A percentile compares a stretch with the other conserved stretches of the same genome.
Conservation (phyloP, 192 early-diverging fungal genomes). For the Cladochytrium replicatum region DNA sequence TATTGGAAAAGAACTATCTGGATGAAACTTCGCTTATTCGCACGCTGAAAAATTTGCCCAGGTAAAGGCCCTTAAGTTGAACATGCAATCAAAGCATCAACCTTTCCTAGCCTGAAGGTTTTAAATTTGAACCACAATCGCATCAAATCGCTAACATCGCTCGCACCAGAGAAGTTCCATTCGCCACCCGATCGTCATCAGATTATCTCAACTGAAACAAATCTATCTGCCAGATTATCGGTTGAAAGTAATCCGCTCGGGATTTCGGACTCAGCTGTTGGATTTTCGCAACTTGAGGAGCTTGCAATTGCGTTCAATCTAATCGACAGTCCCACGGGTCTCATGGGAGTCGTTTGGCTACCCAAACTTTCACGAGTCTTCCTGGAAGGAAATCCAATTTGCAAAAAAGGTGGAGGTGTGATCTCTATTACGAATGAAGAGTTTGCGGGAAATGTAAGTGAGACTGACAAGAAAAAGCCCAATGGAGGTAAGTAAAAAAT, state of each 20-base stretch:
- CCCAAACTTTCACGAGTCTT: conserved; percentile 26
- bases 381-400: conserved; percentile 41
- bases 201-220: too few relatives aligned
- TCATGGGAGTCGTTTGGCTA: conserved; percentile 34
- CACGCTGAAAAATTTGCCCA: too few relatives aligned
- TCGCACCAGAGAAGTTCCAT: conserved; percentile 7
- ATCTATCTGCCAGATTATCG: too few relatives aligned
- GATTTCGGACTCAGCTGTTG: conserved; percentile 15
- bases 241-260: not conserved
- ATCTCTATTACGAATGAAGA: conserved; percentile 8
- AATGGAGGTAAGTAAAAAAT: conserved; percentile 3
- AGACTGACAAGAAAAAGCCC: not conserved
- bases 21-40: too few relatives aligned
- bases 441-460: conserved; percentile 5
- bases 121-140: conserved; percentile 34
- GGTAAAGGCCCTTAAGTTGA: too few relatives aligned
- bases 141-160: conserved; percentile 21
- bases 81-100: too few relatives aligned
- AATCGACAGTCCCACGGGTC: conserved; percentile 22
- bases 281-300: conserved; percentile 33
- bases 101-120: conserved; percentile 26
- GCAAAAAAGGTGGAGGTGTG: conserved; percentile 12
- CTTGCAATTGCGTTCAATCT: conserved; percentile 34
- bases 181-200: too few relatives aligned
- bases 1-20: too few relatives aligned